Evolutionary conservation across 2,329 filamentous ascomycete species (phyloP).

Genomic region (Triangularia verruculosa): DNA sequence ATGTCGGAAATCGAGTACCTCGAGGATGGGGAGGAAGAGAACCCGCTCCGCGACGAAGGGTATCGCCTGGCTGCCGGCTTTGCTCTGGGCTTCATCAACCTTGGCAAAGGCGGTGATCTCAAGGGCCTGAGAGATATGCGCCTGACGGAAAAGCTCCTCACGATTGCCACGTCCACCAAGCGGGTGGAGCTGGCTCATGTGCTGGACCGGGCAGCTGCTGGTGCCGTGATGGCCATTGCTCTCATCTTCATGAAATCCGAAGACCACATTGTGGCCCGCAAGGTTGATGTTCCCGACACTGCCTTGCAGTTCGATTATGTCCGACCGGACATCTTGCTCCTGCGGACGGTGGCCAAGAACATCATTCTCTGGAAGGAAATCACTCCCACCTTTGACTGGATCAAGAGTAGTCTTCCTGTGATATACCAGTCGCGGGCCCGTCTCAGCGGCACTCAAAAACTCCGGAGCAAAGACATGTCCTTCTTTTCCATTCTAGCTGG

Average conservation of each 20-base stretch:
- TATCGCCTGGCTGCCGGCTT: constrained; percentile 94
- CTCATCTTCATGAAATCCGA: constrained; percentile 98
- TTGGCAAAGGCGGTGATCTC: constrained; percentile 85
- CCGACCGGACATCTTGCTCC: constrained; percentile 84
- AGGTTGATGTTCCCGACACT: constrained; percentile 90
- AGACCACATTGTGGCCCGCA: constrained; percentile 79
- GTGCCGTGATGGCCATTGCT: constrained; percentile 84
- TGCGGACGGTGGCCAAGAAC: constrained; percentile 85
- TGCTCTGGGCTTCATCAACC: constrained; percentile 88
- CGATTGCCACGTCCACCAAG: constrained; percentile 82
- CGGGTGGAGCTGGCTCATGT: constrained; percentile 90
- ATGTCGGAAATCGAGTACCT: constrained; percentile 93
- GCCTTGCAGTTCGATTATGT: constrained; percentile 92
- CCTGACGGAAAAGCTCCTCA: constrained; percentile 81
- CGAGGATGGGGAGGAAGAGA: constrained; percentile 76
- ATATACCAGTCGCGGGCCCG: constrained; percentile 63
- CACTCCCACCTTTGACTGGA: constrained; percentile 69
- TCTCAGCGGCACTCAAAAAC: constrained; percentile 55
- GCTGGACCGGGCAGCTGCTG: constrained; percentile 86
- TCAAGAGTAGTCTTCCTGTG: constrained; percentile 67
- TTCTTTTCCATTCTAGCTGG: constrained; percentile 92
- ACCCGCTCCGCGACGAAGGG: constrained; percentile 86
- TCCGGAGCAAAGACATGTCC: constrained; percentile 81
- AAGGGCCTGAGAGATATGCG: constrained; percentile 91
- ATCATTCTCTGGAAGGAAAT: constrained; percentile 91